Base-by-base conservation (phyloP, 352 stramenopile species). In the Pythium phragmiticola region DNA sequence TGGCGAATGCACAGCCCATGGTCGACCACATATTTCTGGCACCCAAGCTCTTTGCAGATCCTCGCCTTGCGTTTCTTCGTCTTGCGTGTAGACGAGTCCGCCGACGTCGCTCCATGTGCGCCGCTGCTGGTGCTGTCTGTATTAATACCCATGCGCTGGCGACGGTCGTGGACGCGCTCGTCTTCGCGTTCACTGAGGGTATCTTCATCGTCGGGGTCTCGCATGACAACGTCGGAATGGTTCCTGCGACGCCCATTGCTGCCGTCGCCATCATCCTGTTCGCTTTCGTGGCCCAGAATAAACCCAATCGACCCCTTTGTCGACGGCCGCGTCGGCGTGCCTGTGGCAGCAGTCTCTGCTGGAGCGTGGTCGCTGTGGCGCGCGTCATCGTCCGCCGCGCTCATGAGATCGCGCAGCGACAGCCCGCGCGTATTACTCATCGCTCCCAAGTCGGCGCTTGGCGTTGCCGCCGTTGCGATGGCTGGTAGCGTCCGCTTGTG, bases 11-110 rank as follows among this genome's bases (percentile, higher is more conserved):
- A 81, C 19, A 81, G 63, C 8, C 74, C 74, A 23, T 73, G 68
- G 47, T 81, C 74, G 28, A 81, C 74, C 19, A 81, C 74, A 39
- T 81, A 78, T 55, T 81, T 81, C 34, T 77, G 60, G 60, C 74
- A 81, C 3, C 71, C 71, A 7, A 71, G 60, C 17, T 67, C 60
- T 55, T 70, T 78, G 54, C 74, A 81, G 21, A 81, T 77, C 8
- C 74, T 54, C 4, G 68, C 68, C 50, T 81, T 81, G 30, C 74
- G 74, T 55, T 81, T 81, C 68, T 81, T 63, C 13, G 57, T 81
- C 52, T 77, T 80, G 19, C 55, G 48, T 14, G 48, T n/a, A 0
- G 48, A 42, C 14, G 55, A 9, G 11, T 60, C 55, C n/a, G 48
- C 14, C 30, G 46, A 46, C 5, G 17, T 52, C 17, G 48, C 48